Conservation (phyloP, 805 yeast genomes). For the Pichia ethanolica region DNA sequence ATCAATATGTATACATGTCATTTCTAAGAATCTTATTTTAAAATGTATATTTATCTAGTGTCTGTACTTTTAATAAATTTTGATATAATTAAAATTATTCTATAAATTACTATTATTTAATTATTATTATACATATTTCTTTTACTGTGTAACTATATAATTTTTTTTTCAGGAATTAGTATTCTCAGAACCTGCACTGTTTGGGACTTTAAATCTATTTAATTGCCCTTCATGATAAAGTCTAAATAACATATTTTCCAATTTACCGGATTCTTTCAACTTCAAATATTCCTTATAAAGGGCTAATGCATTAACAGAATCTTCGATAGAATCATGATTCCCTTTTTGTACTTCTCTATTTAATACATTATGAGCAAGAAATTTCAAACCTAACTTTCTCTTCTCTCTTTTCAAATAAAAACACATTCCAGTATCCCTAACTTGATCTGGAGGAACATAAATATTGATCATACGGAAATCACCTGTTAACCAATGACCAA, state of each 20-base stretch:
- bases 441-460: slow-evolving; percentile 77
- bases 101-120: no score
- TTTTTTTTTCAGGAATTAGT: no score
- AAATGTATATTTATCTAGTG: no score
- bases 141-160: no score
- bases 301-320: slow-evolving; percentile 78
- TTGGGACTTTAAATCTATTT: slow-evolving; percentile 46
- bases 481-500: slow-evolving; percentile 88
- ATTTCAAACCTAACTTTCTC: slow-evolving; percentile 76
- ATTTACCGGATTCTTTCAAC: slow-evolving; percentile 46
- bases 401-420: slow-evolving; percentile 69
- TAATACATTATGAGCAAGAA: slow-evolving; percentile 73
- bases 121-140: no score
- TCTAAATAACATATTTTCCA: slow-evolving; percentile 54
- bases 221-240: slow-evolving; percentile 67
- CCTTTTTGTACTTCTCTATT: slow-evolving; percentile 78
- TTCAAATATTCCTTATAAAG: slow-evolving; percentile 68
- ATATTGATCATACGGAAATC: slow-evolving; percentile 93
- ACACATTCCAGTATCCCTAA: slow-evolving; percentile 80
- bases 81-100: no score
- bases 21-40: no score
- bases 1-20: no score
- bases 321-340: slow-evolving; percentile 96
- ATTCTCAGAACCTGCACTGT: background rate
- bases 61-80: no score